Base-by-base conservation (phyloP, 441 rosid species). In the Adansonia grandidieri region DNA sequence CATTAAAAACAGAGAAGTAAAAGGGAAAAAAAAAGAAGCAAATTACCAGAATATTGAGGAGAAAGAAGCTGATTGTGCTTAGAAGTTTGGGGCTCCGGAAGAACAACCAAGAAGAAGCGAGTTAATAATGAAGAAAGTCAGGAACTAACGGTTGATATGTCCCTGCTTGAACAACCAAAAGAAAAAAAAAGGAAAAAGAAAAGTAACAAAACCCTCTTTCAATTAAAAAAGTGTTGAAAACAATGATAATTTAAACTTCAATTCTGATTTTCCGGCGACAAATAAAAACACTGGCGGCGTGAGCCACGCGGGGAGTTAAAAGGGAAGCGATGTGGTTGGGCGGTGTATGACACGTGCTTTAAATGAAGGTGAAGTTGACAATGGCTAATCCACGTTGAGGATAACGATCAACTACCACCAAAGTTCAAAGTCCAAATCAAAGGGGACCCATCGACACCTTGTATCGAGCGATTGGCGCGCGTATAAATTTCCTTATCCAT, bases 361-460 rank as follows among this genome's bases (percentile, higher is more conserved):
- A 48, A 37, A 19, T 28, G 62, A 8, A 81, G 19, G 75, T 47
- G 37, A 75, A 74, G 24, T 19, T 17, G 45, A 53, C 65, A 69
- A 11, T 4, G 71, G 42, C 32, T 32, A 56, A 19, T 78, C 82
- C 58, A 60, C 82, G 79, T 75, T 82, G n/a, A 44, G 24, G 48
- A 62, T 62, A 48, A 61, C 42, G 76, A 80, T 75, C 67, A 75
- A 80, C 82, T 50, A 48, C 67, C 76, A 80, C 32, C 75, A 32
- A 48, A 5, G 2, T 9, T 20, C 3, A 19, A 15, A 5, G 20
- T 14, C 67, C 19, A 62, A 32, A 13, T 13, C 64, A 9, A 72
- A 10, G 47, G 47, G 78, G 74, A 20, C 64, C 74, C 44, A 63
- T 22, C 17, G 10, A 9, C 7, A 14, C 9, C 9, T 9, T 28